These are phyloP conservation scores for Cordyceps tenuipes DNA, from an alignment of 2,329 filamentous ascomycete species.

Conservation along the genomic window DNA sequence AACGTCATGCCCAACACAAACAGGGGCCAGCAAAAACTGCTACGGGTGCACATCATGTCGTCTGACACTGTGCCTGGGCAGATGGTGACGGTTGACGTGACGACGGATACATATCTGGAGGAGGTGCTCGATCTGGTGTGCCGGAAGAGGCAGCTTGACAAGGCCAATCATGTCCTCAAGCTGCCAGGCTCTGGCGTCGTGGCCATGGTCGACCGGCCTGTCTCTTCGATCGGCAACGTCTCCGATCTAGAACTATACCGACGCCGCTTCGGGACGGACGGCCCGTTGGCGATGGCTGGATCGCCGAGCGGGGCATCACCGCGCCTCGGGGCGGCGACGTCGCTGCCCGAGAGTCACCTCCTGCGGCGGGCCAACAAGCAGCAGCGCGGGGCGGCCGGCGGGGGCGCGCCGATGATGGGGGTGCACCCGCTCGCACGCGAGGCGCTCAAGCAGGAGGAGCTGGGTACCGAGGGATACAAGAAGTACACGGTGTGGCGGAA, in stretches of 20 bases:
- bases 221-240: slow-evolving; percentile 68
- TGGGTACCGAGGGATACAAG: slow-evolving; percentile 55
- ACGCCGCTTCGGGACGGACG: slow-evolving; percentile 67
- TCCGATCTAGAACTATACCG: slow-evolving; percentile 68
- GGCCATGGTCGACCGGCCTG: slow-evolving; percentile 67
- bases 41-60: slow-evolving; percentile 64
- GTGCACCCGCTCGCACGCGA: slow-evolving; percentile 61
- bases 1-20: slow-evolving; percentile 33
- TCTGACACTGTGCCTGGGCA: slow-evolving; percentile 64
- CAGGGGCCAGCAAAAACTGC: slow-evolving; percentile 59
- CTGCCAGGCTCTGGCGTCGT: slow-evolving; percentile 66
- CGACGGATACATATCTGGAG: slow-evolving; percentile 73
- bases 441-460: slow-evolving; percentile 50
- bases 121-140: slow-evolving; percentile 75
- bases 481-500: slow-evolving; percentile 76
- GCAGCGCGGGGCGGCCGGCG: not conserved
- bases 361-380: slow-evolving; percentile 15
- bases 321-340: slow-evolving; percentile 40
- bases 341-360: slow-evolving; percentile 36
- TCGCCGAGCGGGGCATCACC: slow-evolving; percentile 64
- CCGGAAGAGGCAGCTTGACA: slow-evolving; percentile 68
- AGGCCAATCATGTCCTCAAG: slow-evolving; percentile 70
- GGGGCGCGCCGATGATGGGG: slow-evolving; percentile 44
- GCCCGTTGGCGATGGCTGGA: slow-evolving; percentile 57
- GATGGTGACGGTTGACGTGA: slow-evolving; percentile 65